Conservation (phyloP, 345 rosid genomes). For the Eucalyptus coolabah region DNA sequence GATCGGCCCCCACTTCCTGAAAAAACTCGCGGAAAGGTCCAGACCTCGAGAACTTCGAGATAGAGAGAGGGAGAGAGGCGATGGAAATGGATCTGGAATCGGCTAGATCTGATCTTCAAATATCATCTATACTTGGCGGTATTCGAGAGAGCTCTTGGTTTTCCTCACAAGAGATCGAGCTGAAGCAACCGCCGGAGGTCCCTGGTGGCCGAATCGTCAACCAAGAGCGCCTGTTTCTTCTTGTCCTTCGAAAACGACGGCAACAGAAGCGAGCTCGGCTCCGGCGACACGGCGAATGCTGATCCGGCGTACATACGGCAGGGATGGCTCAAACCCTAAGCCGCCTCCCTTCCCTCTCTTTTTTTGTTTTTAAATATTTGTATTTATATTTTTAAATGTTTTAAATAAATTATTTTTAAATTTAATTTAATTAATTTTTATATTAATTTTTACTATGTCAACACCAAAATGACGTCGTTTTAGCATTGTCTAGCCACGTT, state of each 20-base stretch:
- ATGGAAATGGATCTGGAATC: background rate
- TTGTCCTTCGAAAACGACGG: constrained; percentile 36
- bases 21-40: background rate
- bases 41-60: background rate
- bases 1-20: background rate
- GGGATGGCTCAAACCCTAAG: too few species aligned
- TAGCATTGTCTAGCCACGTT: too few species aligned
- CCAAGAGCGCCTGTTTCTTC: background rate
- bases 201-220: constrained; percentile 37
- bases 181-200: constrained; percentile 40
- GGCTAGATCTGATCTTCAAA: background rate
- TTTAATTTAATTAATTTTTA: too few species aligned
- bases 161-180: background rate
- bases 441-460: too few species aligned
- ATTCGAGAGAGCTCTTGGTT: background rate
- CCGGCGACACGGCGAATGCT: constrained; percentile 29
- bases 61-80: background rate
- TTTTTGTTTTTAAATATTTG: too few species aligned
- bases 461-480: too few species aligned
- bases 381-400: too few species aligned
- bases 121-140: background rate
- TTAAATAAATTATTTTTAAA: too few species aligned
- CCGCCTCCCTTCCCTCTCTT: too few species aligned
- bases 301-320: constrained; percentile 15
- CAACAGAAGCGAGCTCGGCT: constrained; percentile 34